Conservation (phyloP, 768 basidiomycete species). For the Leccinum rimulosum region DNA sequence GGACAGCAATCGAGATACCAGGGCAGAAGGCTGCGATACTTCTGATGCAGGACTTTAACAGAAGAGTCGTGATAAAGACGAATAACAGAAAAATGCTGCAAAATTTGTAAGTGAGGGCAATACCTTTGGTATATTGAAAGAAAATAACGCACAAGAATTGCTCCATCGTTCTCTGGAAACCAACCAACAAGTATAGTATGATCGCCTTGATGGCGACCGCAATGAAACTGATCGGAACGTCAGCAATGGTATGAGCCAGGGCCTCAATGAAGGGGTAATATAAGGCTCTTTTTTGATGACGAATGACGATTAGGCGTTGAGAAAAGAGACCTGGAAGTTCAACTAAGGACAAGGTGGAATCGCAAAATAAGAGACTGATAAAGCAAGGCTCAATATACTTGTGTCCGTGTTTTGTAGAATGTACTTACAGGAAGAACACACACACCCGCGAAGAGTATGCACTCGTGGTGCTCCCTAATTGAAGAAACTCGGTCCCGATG, state of each 20-base stretch:
- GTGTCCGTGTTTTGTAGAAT: not conserved
- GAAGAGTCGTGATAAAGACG: slow-evolving; percentile 48
- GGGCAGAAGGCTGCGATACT: slow-evolving; percentile 54
- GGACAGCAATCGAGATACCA: slow-evolving; percentile 48
- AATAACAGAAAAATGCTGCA: slow-evolving; percentile 57
- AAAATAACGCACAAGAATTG: slow-evolving; percentile 20
- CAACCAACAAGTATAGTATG: slow-evolving; percentile 20
- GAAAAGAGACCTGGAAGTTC: slow-evolving; percentile 46
- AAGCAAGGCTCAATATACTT: slow-evolving; percentile 9
- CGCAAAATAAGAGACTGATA: slow-evolving; percentile 47
- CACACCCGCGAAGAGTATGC: slow-evolving; percentile 60
- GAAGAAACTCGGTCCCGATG: slow-evolving; percentile 41
- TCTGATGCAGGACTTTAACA: slow-evolving; percentile 78
- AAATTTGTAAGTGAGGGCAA: slow-evolving; percentile 34
- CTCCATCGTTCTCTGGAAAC: slow-evolving; percentile 15
- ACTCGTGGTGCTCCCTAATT: slow-evolving; percentile 33
- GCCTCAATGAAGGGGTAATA: slow-evolving; percentile 49
- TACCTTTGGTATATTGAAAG: not conserved
- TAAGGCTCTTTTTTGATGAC: slow-evolving; percentile 44
- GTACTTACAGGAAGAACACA: slow-evolving; percentile 67
- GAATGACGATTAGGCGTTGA: slow-evolving; percentile 42
- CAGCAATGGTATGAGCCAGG: slow-evolving; percentile 43
- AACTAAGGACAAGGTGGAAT: slow-evolving; percentile 51
- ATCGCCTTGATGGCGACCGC: slow-evolving; percentile 9
- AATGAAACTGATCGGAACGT: slow-evolving; percentile 39